Evolutionary conservation across 129 eudicot genomes (phyloP).

Genomic region (Flaveria robusta): DNA sequence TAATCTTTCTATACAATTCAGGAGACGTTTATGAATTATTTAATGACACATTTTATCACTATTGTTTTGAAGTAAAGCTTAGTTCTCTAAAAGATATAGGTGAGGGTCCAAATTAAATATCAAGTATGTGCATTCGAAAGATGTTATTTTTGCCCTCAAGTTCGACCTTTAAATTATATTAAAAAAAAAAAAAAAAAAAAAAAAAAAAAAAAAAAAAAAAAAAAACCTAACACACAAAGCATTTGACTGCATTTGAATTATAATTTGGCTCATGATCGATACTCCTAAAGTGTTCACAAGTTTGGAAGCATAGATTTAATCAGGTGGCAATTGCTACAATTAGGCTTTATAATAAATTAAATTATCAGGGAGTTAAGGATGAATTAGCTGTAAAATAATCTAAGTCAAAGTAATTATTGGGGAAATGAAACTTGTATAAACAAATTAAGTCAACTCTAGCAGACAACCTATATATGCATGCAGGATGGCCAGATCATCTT

Average conservation of each 20-base stretch:
- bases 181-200: too few relatives aligned
- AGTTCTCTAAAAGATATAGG: not conserved
- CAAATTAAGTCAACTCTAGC: constrained; percentile 29
- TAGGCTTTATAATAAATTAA: not conserved
- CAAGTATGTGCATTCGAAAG: not conserved
- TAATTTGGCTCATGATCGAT: not conserved
- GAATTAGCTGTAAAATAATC: not conserved
- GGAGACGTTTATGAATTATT: too few relatives aligned
- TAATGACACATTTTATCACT: too few relatives aligned
- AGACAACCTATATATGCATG: constrained; percentile 25
- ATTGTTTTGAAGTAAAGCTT: too few relatives aligned
- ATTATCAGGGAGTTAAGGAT: not conserved
- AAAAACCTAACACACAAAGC: not conserved
- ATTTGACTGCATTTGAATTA: not conserved
- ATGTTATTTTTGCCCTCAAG: constrained; percentile 2
- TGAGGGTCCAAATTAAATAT: not conserved
- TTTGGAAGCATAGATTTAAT: too few relatives aligned
- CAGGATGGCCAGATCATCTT: constrained; percentile 18
- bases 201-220: too few relatives aligned
- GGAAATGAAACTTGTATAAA: not conserved
- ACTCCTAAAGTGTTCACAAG: not conserved
- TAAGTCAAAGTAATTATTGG: not conserved
- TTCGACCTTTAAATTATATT: not conserved
- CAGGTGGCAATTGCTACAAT: not conserved
- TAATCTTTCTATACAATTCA: too few relatives aligned